phyloP scores from a whole-genome alignment of 306 rosid genomes.

The Fragaria iinumae region DNA sequence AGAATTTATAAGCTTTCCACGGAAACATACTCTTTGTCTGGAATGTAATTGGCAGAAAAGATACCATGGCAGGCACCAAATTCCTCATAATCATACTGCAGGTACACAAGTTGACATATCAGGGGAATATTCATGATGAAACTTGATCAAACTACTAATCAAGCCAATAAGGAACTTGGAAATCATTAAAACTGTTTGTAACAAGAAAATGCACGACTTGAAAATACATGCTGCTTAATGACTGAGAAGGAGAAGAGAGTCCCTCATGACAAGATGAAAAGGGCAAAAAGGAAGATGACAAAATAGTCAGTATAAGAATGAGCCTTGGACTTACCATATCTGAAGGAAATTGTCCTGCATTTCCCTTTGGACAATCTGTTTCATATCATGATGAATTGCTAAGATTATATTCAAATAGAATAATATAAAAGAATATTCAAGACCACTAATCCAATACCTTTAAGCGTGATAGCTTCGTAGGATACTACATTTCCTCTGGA shows the following conservation, averaged over 20 bases:
- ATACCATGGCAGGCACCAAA: slow-evolving; percentile 33
- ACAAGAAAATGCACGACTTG: not conserved
- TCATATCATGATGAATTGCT: slow-evolving; percentile 31
- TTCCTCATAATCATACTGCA: slow-evolving; percentile 60
- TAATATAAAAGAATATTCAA: slow-evolving; percentile 7
- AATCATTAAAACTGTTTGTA: not conserved
- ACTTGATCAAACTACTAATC: not conserved
- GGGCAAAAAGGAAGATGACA: not conserved
- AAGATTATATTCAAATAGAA: slow-evolving; percentile 21
- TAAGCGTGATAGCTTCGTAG: slow-evolving; percentile 65
- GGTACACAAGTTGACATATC: slow-evolving; percentile 20
- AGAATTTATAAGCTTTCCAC: slow-evolving; percentile 16
- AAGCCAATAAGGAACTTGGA: not conserved
- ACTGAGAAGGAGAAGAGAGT: not conserved
- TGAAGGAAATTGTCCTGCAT: slow-evolving; percentile 35
- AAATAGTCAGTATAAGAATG: slow-evolving; percentile 8
- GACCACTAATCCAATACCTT: slow-evolving; percentile 49
- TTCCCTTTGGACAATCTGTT: slow-evolving; percentile 53
- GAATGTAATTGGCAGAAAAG: slow-evolving; percentile 26
- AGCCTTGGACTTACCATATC: slow-evolving; percentile 48
- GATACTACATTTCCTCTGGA: slow-evolving; percentile 56
- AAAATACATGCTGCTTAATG: not conserved
- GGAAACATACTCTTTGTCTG: slow-evolving; percentile 51
- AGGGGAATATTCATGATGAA: slow-evolving; percentile 4
- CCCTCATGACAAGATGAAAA: not conserved